These are phyloP conservation scores for Kodamaea anthophila DNA, from an alignment of 1,139 yeast genomes.

Conservation along the genomic window DNA sequence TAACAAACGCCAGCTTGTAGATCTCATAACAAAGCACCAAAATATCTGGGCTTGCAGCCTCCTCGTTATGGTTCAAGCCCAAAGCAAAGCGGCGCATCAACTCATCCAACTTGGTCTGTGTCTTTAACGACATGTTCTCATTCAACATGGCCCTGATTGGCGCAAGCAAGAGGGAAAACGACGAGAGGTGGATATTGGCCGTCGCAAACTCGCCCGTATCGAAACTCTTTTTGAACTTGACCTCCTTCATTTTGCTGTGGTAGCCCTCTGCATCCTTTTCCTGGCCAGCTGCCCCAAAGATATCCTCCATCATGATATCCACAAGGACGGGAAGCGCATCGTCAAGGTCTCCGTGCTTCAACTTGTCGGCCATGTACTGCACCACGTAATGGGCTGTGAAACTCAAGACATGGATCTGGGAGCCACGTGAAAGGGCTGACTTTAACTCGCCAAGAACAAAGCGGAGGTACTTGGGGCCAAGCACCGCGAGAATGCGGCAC, in stretches of 20 bases:
- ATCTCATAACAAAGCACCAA: conserved; percentile 72
- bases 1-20: conserved; percentile 46
- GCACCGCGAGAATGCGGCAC: conserved; percentile 52
- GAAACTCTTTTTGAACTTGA: conserved; percentile 79
- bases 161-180: conserved; percentile 54
- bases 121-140: conserved; percentile 61
- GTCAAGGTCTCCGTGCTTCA: conserved; percentile 72
- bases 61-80: conserved; percentile 71
- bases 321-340: conserved; percentile 57
- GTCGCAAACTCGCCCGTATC: conserved; percentile 82
- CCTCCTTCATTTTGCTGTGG: conserved; percentile 81
- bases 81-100: conserved; percentile 66
- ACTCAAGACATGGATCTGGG: conserved; percentile 90
- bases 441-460: conserved; percentile 75
- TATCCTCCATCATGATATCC: conserved; percentile 82
- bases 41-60: conserved; percentile 52
- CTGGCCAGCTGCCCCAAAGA: conserved; percentile 86
- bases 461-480: conserved; percentile 70
- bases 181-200: conserved; percentile 52
- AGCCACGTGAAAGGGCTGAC: conserved; percentile 78
- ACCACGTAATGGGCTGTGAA: conserved; percentile 75
- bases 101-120: conserved; percentile 75
- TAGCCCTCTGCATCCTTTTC: conserved; percentile 96
- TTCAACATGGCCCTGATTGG: conserved; percentile 66
- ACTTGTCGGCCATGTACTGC: conserved; percentile 39